Evolutionary conservation across 257 asterid genomes (phyloP).

Genomic region (Nicotiana paniculata): DNA sequence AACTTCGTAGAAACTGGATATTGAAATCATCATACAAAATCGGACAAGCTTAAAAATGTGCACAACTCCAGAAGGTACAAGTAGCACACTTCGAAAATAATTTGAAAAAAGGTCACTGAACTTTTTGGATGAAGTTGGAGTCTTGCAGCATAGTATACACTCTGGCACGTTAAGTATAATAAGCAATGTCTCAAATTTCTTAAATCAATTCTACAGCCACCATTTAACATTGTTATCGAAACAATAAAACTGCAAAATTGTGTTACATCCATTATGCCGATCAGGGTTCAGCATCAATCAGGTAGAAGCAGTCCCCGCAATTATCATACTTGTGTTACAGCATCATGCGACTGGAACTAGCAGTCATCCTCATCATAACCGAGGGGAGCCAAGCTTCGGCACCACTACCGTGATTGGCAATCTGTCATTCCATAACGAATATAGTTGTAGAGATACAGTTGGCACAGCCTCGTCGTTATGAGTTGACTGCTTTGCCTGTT

Average conservation of each 20-base stretch:
- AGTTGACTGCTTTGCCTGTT: conserved; percentile 68
- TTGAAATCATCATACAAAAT: not conserved
- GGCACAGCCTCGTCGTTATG: conserved; percentile 27
- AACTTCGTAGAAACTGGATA: not conserved
- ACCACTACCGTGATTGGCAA: not conserved
- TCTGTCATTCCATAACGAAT: not conserved
- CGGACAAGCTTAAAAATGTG: not conserved
- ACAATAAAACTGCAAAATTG: not conserved
- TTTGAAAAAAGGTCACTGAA: not conserved
- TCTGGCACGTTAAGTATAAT: not conserved
- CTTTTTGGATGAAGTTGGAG: not conserved
- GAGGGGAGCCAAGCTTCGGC: not conserved
- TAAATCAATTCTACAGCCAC: not conserved
- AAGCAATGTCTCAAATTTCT: not conserved
- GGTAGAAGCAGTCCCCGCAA: not conserved
- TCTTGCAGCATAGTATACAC: not conserved
- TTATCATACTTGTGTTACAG: not conserved
- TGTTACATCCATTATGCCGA: not conserved
- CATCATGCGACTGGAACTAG: not conserved
- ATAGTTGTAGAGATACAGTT: not conserved
- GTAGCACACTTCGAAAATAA: too few species aligned
- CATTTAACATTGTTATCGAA: too few species aligned
- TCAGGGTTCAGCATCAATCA: not conserved
- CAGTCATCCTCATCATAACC: not conserved
- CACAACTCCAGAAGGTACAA: not conserved